Base-by-base conservation (phyloP, 164 flowering plant genomes). In the Dillenia suffruticosa region DNA sequence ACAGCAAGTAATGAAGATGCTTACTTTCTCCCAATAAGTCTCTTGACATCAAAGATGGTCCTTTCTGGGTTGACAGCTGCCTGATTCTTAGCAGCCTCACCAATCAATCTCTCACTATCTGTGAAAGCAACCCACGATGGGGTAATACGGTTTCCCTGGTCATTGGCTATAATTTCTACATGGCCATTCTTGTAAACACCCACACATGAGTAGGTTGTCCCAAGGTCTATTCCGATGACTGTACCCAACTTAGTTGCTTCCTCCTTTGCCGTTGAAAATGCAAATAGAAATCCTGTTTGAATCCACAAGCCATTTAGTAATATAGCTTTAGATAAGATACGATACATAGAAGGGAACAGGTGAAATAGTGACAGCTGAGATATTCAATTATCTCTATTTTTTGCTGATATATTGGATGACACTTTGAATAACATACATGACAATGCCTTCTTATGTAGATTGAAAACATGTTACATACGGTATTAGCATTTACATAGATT, bases 81-180 rank as follows among this genome's bases (percentile, higher is more conserved):
- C 81, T 83, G 96, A 65, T 89, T 87, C 84, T 89, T 89, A 9
- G 96, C 96, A 62, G 96, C 96, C 81, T 89, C 96, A 58, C 96
- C 96, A 17, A 87, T 82, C 71, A 89, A 68, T 59, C 96, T 85
- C 76, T 89, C 93, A 48, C 66, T 51, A 64, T 86, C 87, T 44
- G 92, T 84, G 81, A 88, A 88, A 10, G 82, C 93, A 62, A 89
- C 93, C 96, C 96, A 89, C 9, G 96, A 87, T 32, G 96, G 96
- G 49, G 91, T 87, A 58, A 89, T 89, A 43, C 96, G 87, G 68
- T 90, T 90, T 51, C 96, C 94, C 64, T 90, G 93, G 75, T 89
- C 96, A 63, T 89, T 89, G 63, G 96, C 96, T 78, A 89, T 89
- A 56, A 89, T 89, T 64, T 90, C 94, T 8, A 87, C 94, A 77